Percentiles rank a stretch among this genome's conserved stretches.
These are phyloP conservation scores for Yamadazyma aaseri DNA, from an alignment of 1,139 yeast genomes.

Conservation along the genomic window DNA sequence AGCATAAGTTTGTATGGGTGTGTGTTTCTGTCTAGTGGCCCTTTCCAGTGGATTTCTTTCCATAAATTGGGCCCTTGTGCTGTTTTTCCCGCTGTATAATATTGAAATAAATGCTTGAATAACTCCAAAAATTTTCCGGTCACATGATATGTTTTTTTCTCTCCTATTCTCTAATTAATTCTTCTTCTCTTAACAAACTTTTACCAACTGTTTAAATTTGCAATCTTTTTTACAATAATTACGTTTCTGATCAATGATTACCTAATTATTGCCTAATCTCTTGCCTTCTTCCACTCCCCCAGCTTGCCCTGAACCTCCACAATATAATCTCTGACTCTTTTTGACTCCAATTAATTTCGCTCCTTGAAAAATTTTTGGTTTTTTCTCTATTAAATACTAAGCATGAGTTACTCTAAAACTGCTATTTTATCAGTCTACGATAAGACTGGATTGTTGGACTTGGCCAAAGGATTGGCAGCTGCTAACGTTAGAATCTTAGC, in stretches of 20 bases:
- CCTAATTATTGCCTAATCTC: no score
- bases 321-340: conserved; percentile 6
- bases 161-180: no score
- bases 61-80: no score
- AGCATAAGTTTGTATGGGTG: no score
- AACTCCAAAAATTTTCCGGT: no score
- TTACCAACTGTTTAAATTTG: no score
- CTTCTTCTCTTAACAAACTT: no score
- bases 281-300: not conserved
- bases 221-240: no score
- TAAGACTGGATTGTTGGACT: conserved; percentile 92
- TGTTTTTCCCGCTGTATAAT: conserved; percentile 3
- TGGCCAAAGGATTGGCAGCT: conserved; percentile 89
- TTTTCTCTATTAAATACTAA: conserved; percentile 1
- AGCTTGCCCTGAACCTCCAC: conserved; percentile 1
- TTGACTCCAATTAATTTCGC: conserved; percentile 10
- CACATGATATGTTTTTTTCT: no score
- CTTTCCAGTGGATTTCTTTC: no score
- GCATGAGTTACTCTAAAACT: conserved; percentile 56
- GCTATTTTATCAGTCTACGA: conserved; percentile 97
- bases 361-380: conserved; percentile 3
- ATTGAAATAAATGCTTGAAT: conserved; percentile 6
- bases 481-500: conserved; percentile 91
- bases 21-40: no score
- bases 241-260: no score